These are phyloP conservation scores for Scopulariopsis brevicaulis DNA, from an alignment of 2,329 filamentous ascomycete genomes.

Conservation along the genomic window DNA sequence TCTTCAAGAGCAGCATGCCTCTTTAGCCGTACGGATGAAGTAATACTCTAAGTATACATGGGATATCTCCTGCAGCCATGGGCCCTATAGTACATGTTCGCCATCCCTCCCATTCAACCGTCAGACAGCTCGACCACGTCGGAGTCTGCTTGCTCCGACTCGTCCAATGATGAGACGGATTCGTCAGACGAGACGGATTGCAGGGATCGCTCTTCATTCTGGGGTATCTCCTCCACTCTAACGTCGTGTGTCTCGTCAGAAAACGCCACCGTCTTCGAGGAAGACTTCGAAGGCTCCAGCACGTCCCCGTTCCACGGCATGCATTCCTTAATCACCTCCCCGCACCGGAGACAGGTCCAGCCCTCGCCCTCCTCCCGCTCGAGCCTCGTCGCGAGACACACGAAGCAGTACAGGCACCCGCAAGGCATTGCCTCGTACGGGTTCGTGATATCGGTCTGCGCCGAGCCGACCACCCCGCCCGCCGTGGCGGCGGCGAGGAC, in stretches of 20 bases:
- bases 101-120: background rate
- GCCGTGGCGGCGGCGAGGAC: slow-evolving; percentile 59
- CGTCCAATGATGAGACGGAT: background rate
- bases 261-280: slow-evolving; percentile 51
- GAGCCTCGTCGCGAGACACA: slow-evolving; percentile 81
- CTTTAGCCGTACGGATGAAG: background rate
- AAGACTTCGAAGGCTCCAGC: slow-evolving; percentile 41
- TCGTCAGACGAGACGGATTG: background rate
- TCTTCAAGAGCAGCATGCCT: background rate
- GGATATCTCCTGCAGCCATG: background rate
- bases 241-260: slow-evolving; percentile 33
- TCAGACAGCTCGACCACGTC: background rate
- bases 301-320: slow-evolving; percentile 89
- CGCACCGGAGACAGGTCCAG: slow-evolving; percentile 84
- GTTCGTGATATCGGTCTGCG: slow-evolving; percentile 89
- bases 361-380: slow-evolving; percentile 91
- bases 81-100: background rate
- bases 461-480: slow-evolving; percentile 73
- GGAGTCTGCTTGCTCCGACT: background rate
- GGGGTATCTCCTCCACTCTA: background rate
- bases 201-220: background rate
- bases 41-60: background rate
- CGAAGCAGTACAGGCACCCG: slow-evolving; percentile 90
- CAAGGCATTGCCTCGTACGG: slow-evolving; percentile 88
- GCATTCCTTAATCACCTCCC: slow-evolving; percentile 72